Evolutionary conservation across 768 basidiomycete genomes (phyloP), one percentile per base, ranked within the genome.

Genomic region (Lentinula sp.): DNA sequence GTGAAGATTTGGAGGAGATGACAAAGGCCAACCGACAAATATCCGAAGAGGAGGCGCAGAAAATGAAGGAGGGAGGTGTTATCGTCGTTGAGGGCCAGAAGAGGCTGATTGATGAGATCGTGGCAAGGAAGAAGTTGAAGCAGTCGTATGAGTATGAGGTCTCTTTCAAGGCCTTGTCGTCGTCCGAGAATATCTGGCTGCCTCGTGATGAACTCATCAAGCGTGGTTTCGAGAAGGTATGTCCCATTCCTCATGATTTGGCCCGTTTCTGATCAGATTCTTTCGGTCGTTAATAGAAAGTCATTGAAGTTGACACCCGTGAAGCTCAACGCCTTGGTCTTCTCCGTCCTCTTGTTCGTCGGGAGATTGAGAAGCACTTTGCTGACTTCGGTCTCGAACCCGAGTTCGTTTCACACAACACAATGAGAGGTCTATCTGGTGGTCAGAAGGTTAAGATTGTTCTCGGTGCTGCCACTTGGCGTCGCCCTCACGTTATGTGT

Each of bases 371-470:
- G 86, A 95, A 95, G 81, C 95, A 98, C 84, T 96, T 98, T 68
- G 93, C 91, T 63, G 96, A 98, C 82, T 98, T 98, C 70, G 95
- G 97, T 79, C 92, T 99, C 69, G 97, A 99, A 80, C 81, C 97
- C 64, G 97, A 98, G 81, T 98, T 99, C 76, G 94, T 96, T 66
- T 93, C 93, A 28, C 97, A 99, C 84, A 99, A 98, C 86, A 90
- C 90, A 68, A 99, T 98, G 97, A 85, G 95, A 63, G 95, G 95
- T 85, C 87, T 97, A 50, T 96, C 95, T 65, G 95, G 95, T 76
- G 95, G 95, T 74, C 95, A 98, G 79, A 98, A 98, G 80, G 95
- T 98, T 75, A 98, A 98, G 89, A 94, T 98, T 70, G 95, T 97
- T 51, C 91, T 98, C 68, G 95, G 93, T 78, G 95, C 95, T 64